Evolutionary conservation across 2,329 filamentous ascomycete species (phyloP), one percentile per base, ranked within the genome.

Genomic region (Triangularia setosa): DNA sequence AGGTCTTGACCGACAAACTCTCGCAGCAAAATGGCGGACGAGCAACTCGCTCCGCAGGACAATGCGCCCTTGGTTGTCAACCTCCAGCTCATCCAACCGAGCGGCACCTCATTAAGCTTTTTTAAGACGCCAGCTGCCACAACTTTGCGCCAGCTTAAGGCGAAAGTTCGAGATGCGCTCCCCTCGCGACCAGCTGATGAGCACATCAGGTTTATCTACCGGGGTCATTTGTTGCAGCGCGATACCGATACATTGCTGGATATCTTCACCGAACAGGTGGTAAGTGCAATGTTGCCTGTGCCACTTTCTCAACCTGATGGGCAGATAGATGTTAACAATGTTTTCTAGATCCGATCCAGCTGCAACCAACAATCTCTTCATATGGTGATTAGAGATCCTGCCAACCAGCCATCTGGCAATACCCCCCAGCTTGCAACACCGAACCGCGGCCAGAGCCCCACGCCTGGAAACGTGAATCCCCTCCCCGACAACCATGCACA

Each of bases 161-260:
- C 81, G 53, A 83, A 77, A 72, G 86, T 89, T 64, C 82, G 84
- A 30, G 78, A 85, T 69, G 71, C 74, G 3, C 72, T 88, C 52
- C 75, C 79, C 24, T 73, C 81, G 54, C 81, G 79, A 60, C 85
- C 85, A 3, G 69, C 79, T 16, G 80, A 86, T 65, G 80, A 85
- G 33, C 79, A 82, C 33, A 84, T 88, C 72, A 80, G 86, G 52
- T 75, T 89, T 64, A 89, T 89, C 40, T 82, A 88, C 70, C 79
- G 83, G 52, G 87, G 87, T 0, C 82, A 85, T 35, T 78, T 86
- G 56, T 75, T 89, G 57, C 73, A 78, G 28, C 80, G 80, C 58
- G 84, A 87, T 40, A 75, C 76, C 11, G 84, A 87, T 64, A 87
- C 81, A 16, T 77, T 89, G 75, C 71, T 80, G 24, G 81, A 85